These are phyloP conservation scores for Vitellaria paradoxa DNA, from an alignment of 179 eudicot species.

Conservation along the genomic window DNA sequence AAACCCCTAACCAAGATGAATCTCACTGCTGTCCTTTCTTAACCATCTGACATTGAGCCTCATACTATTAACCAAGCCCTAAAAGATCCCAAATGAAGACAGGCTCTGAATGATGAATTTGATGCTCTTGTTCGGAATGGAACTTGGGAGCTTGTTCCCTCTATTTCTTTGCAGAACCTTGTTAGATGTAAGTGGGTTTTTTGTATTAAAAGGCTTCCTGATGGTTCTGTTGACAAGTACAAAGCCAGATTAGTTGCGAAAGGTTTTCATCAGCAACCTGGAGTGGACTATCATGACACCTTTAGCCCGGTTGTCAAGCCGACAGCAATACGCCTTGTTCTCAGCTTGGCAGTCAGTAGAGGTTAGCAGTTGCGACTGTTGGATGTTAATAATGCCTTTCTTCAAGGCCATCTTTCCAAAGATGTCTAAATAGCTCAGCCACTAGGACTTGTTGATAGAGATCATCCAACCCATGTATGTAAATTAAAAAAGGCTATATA, in stretches of 20 bases:
- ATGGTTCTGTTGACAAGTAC: no score
- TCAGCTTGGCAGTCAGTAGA: no score
- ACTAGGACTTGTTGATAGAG: not conserved
- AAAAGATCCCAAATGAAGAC: not conserved
- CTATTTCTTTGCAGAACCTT: not conserved
- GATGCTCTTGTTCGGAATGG: not conserved
- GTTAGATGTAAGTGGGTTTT: constrained; percentile 5
- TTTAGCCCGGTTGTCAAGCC: no score
- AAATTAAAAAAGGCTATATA: no score
- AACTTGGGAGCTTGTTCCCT: not conserved
- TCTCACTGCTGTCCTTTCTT: not conserved
- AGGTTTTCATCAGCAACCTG: no score
- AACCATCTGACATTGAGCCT: not conserved
- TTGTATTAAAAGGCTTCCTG: not conserved
- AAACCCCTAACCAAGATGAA: not conserved
- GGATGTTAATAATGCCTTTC: no score
- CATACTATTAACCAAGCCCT: not conserved
- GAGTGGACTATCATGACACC: no score
- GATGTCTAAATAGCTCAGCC: constrained; percentile 4
- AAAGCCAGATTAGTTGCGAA: no score
- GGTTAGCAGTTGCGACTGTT: not conserved
- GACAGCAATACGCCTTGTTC: not conserved
- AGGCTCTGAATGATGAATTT: constrained; percentile 3
- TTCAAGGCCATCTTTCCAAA: not conserved
- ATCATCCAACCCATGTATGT: no score